These are phyloP conservation scores for Bryum argenteum DNA, from an alignment of 225 moss, liverwort and hornwort genomes.

Conservation along the genomic window DNA sequence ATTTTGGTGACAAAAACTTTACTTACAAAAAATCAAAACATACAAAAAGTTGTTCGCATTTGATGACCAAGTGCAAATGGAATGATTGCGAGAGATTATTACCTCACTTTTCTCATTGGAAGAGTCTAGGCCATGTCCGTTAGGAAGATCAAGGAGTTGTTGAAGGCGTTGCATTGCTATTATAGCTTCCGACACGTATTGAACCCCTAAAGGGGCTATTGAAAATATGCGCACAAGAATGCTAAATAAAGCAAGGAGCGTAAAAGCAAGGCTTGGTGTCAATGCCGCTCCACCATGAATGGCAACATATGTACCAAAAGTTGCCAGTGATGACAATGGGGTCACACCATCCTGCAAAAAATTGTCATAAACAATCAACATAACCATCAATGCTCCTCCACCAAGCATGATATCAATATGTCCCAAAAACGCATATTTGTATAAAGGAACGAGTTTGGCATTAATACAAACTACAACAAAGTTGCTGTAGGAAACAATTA, in stretches of 20 bases:
- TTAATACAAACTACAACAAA: no score
- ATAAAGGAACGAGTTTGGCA: no score
- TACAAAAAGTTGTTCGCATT: no score
- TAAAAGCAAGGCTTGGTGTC: conserved; percentile 70
- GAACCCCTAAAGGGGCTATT: conserved; percentile 61
- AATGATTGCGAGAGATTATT: background rate
- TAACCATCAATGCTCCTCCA: background rate
- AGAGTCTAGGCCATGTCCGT: conserved; percentile 55
- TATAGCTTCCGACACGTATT: conserved; percentile 59
- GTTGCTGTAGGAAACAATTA: no score
- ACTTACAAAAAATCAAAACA: no score
- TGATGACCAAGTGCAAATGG: no score
- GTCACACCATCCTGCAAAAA: conserved; percentile 69
- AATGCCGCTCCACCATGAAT: conserved; percentile 57
- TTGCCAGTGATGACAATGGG: conserved; percentile 67
- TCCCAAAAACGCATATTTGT: no score
- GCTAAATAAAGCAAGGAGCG: conserved; percentile 72
- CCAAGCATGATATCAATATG: background rate
- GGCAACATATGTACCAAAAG: conserved; percentile 68
- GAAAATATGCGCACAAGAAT: conserved; percentile 70
- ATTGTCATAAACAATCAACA: background rate
- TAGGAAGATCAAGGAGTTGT: conserved; percentile 71
- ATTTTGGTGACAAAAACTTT: no score
- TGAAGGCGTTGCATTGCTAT: conserved; percentile 75
- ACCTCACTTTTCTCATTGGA: conserved; percentile 47